Evolutionary conservation across 2,329 filamentous ascomycete genomes (phyloP), one percentile per base, ranked within the genome.

Genomic region (Alternaria gansuensis): DNA sequence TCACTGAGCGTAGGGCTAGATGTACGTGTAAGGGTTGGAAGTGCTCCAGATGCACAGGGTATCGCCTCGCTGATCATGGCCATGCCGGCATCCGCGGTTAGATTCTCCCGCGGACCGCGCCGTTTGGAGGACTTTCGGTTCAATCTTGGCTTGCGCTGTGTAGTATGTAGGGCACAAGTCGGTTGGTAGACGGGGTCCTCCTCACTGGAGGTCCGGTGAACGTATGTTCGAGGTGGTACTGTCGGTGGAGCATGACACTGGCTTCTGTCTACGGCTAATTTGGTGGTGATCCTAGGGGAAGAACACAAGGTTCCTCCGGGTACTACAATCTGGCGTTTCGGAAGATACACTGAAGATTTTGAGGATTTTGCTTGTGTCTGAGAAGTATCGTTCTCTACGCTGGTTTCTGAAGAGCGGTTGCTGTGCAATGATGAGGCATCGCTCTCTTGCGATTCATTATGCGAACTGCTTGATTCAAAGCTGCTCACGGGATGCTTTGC

Each of bases 1-100:
- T 83, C 77, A 59, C 80, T 82, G 46, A 82, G 69, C 1, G 81
- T 82, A n/a, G 81, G 81, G 55, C 79, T 83, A 17, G 66, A 40
- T 21, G 36, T 63, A 41, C 49, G 41, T n/a, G 51, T 45, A 28
- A 31, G 46, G 41, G 31, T 58, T 28, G 63, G 61, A 44, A 57
- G 23, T 41, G 69, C 63, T 26, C 59, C 66, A 28, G 72, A 64
- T 29, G 58, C 53, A 5, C 62, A 65, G 13, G 67, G 39, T 51
- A 70, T 66, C 10, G 67, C 70, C 49, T 71, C 59, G 43, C 70
- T 63, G 26, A 73, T 67, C 31, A 67, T 60, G 34, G 68, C 70
- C 45, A 70, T 67, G 13, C 41, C 54, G 40, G 63, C 62, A 21
- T 60, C 60, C 26, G 62, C 48, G 45, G 61, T 52, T 41, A 67